Evolutionary conservation across 495 filamentous ascomycete species (phyloP).

Genomic region (Tuber aestivum): DNA sequence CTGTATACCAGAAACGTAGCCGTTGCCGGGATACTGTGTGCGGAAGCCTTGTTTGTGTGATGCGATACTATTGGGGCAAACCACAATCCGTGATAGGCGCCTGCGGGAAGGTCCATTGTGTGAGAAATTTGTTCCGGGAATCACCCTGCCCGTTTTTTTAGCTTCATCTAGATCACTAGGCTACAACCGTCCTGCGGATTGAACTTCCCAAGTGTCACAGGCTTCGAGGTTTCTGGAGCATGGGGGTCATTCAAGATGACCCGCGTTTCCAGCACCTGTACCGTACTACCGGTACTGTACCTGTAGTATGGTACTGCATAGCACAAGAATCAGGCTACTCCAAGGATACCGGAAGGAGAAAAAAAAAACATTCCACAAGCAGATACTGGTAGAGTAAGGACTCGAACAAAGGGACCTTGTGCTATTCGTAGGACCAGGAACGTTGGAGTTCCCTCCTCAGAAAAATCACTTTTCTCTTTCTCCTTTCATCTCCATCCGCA

Average conservation of each 20-base stretch:
- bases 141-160: background rate
- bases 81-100: background rate
- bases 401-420: background rate
- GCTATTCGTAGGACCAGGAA: too few species aligned
- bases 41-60: background rate
- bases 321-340: background rate
- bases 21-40: background rate
- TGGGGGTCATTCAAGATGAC: background rate
- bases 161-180: background rate
- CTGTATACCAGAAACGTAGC: background rate
- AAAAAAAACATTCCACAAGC: too few species aligned
- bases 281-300: too few species aligned
- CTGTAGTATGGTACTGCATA: background rate
- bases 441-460: too few species aligned
- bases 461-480: too few species aligned
- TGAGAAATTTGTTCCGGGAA: background rate
- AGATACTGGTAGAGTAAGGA: background rate
- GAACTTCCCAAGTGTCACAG: background rate
- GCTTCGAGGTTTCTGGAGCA: background rate
- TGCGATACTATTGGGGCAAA: background rate
- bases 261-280: background rate
- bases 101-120: background rate
- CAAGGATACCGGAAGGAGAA: too few species aligned
- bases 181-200: background rate
- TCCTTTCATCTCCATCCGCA: too few species aligned